Base-by-base conservation (phyloP, 768 basidiomycete species). In the Lactarius pseudohatsudake region DNA sequence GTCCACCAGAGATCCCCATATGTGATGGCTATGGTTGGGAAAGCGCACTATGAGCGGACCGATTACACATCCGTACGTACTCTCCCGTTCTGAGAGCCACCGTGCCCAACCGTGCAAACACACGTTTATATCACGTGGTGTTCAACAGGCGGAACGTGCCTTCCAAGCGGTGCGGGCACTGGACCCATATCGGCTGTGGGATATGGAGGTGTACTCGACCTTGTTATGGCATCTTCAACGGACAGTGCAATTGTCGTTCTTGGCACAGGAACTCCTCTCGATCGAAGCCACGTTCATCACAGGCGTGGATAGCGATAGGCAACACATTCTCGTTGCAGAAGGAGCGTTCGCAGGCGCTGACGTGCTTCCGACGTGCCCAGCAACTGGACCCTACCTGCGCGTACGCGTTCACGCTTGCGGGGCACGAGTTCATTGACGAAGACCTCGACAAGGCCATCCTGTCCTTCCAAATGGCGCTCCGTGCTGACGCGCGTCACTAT, bases 191-290 rank as follows among this genome's bases (percentile, higher is more conserved):
- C 86, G 92, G 28, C 76, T 96, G 65, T 85, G 86, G 81, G 92
- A 94, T 76, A 95, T 97, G 92, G 96, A 98, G 77, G 86, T 95
- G 50, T 97, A 94, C 78, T 97, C 96, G 56, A 97, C 97, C 32
- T 84, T 96, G 41, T 80, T 98, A 55, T 99, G 96, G 96, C 96
- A 98, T 77, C 80, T 97, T 58, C 90, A 92, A 74, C 85, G 87
- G 70, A 86, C 85, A 69, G 87, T 94, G 61, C 85, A 90, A 70
- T 83, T 99, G 65, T 95, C 96, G 4, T 94, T 90, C 79, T 83
- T 99, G 41, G 92, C 96, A 1, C 96, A 98, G 76, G 93, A 96
- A 70, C 81, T 98, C 54, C 85, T 97, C 72, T 86, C 87, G 61
- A 89, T 95, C 74, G 82, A 90, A 90, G 70, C 86, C 94, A n/a